phyloP scores from a whole-genome alignment of 495 filamentous ascomycete species.

The Talaromyces ruber region DNA sequence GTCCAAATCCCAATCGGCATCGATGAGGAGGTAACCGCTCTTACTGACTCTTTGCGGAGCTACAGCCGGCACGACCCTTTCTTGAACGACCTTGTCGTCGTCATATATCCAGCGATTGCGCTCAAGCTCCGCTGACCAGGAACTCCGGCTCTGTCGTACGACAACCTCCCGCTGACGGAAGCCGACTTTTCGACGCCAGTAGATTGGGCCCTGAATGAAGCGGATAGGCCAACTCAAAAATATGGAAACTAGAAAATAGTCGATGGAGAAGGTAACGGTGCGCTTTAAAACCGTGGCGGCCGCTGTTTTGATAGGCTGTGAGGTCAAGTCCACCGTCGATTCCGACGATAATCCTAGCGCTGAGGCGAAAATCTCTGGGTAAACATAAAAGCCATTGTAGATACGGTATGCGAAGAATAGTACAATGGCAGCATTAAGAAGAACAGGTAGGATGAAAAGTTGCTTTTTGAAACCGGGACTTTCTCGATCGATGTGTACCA shows the following conservation, averaged over 20 bases:
- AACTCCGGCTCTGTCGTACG: constrained; percentile 53
- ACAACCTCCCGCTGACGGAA: constrained; percentile 67
- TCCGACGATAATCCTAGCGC: constrained; percentile 52
- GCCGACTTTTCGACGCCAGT: constrained; percentile 62
- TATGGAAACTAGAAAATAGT: constrained; percentile 60
- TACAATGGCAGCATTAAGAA: constrained; percentile 57
- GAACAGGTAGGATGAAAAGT: constrained; percentile 63
- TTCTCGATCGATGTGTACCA: constrained; percentile 66
- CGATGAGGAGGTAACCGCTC: constrained; percentile 73
- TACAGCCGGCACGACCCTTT: constrained; percentile 54
- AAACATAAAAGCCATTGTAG: constrained; percentile 53
- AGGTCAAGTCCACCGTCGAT: constrained; percentile 46
- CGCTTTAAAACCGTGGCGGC: constrained; percentile 41
- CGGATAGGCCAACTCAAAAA: constrained; percentile 67
- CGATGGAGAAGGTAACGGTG: constrained; percentile 52
- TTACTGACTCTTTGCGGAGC: constrained; percentile 53
- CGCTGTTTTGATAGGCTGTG: constrained; percentile 42
- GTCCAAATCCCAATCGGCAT: constrained; percentile 73
- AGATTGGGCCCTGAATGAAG: constrained; percentile 56
- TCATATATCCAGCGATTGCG: constrained; percentile 36
- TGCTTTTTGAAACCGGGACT: constrained; percentile 58
- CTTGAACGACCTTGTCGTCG: constrained; percentile 34
- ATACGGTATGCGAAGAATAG: constrained; percentile 51
- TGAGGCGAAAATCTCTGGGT: constrained; percentile 51
- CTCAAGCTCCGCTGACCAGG: constrained; percentile 24